Evolutionary conservation across 805 yeast genomes (phyloP).

Genomic region (Monosporozyma aerobia): DNA sequence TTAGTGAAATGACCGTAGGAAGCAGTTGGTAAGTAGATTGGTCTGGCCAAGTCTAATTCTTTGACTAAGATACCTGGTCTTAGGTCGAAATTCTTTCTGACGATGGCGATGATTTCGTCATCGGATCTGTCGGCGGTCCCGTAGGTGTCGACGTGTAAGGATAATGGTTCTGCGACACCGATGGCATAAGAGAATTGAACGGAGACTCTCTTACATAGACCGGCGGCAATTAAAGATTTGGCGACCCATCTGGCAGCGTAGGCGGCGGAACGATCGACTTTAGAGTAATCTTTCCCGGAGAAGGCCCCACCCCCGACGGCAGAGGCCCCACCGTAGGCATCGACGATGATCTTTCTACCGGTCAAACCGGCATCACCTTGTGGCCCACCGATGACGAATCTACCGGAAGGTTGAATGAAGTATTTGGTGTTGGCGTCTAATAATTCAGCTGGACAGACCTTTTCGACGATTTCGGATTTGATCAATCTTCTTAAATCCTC

Average conservation of each 20-base stretch:
- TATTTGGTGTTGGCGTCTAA: conserved; percentile 91
- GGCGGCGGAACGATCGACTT: conserved; percentile 99
- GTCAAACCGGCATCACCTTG: conserved; percentile 99
- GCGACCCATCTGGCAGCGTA: conserved; percentile 99
- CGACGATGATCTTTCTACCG: conserved; percentile 98
- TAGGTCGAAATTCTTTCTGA: conserved; percentile 90
- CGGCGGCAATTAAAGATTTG: conserved; percentile 91
- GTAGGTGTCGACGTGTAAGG: conserved; percentile 94
- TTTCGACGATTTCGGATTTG: conserved; percentile 71
- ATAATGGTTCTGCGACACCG: conserved; percentile 99
- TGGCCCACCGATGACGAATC: conserved; percentile 99
- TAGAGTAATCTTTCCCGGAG: conserved; percentile 99
- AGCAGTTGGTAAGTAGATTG: conserved; percentile 98
- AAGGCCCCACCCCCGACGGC: conserved; percentile 99
- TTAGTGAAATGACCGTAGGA: conserved; percentile 99
- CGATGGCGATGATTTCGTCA: conserved; percentile 82
- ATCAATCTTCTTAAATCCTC: conserved; percentile 81
- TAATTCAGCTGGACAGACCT: conserved; percentile 83
- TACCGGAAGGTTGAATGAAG: conserved; percentile 99
- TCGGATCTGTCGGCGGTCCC: conserved; percentile 92
- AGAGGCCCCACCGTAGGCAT: conserved; percentile 99
- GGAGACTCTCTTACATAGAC: conserved; percentile 91
- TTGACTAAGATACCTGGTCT: conserved; percentile 99
- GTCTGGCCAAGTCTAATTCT: conserved; percentile 96
- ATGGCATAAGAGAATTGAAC: conserved; percentile 99